Evolutionary conservation across 805 yeast species (phyloP), one percentile per base, ranked within the genome.

Genomic region (Schizosaccharomyces osmophilus): DNA sequence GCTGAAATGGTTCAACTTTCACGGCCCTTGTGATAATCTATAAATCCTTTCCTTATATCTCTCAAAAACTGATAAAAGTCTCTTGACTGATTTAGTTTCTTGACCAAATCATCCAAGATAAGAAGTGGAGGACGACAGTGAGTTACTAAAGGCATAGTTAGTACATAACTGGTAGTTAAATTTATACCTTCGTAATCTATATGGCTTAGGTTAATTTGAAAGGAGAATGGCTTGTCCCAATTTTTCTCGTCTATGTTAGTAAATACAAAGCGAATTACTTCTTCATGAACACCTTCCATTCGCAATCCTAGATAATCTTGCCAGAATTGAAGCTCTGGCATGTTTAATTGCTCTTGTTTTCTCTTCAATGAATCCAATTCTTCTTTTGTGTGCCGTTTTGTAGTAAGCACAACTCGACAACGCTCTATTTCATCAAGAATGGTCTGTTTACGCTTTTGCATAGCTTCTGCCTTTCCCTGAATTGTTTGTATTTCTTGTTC

Each of bases 261-360:
- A 66, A 82, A 82, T 2, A 72, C 70, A 66, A 83, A 79, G 62
- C 69, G 71, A 55, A 83, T 67, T 42, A 75, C 65, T 61, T 77
- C 79, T 6, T 74, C 76, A 22, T 71, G 69, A 1, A 79, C 69
- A 3, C 81, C 81, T 62, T 78, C 80, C 22, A 83, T 75, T 43
- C 72, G 71, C 62, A 83, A 67, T 0, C 87, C 87, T 55, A 82
- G 70, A 59, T 79, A 70, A 48, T 72, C 69, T 63, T 82, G 85
- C 69, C 77, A 80, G 51, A 76, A 72, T 19, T 70, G 62, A 51
- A 80, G 71, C 66, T 82, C 86, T 0, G 81, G 80, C 17, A 72
- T 70, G 63, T 81, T 81, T 51, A 71, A 72, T 36, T 71, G 72
- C 6, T 75, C 71, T 66, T 82, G 85, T 9, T 67, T 62, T 41